Percentiles rank a stretch among this genome's conserved stretches.
These are phyloP conservation scores for Botrytis deweyae DNA, from an alignment of 2,329 filamentous ascomycete genomes.

Conservation along the genomic window DNA sequence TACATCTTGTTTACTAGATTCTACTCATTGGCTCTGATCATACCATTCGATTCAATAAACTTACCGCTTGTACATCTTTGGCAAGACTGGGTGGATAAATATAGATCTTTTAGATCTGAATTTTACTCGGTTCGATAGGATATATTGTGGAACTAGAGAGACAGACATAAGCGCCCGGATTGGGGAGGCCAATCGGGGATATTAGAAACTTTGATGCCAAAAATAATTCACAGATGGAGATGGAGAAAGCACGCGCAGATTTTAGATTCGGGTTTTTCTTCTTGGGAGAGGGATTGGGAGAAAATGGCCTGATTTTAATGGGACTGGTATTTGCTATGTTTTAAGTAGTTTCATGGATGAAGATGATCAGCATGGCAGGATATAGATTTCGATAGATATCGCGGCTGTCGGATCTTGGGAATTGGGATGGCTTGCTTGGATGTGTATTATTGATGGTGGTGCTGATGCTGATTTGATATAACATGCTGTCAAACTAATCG, in stretches of 20 bases:
- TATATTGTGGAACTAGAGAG: no score
- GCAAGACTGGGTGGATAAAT: not conserved
- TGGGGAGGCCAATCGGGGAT: not conserved
- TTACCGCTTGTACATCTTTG: conserved; percentile 9
- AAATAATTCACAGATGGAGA: not conserved
- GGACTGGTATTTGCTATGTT: not conserved
- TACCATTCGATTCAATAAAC: not conserved
- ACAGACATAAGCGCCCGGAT: not conserved
- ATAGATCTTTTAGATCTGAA: conserved; percentile 2
- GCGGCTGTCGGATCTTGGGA: conserved; percentile 12
- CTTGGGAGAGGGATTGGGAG: not conserved
- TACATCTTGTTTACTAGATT: not conserved
- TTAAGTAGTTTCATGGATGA: not conserved
- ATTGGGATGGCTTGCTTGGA: not conserved
- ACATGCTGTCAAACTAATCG: not conserved
- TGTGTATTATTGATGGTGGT: not conserved
- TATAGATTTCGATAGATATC: conserved; percentile 10
- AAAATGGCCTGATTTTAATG: not conserved
- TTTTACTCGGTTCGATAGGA: not conserved
- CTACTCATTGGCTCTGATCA: not conserved
- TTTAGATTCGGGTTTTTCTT: not conserved
- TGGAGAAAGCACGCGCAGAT: not conserved
- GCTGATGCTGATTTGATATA: not conserved
- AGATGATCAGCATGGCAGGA: not conserved
- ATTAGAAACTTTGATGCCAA: not conserved